phyloP scores from a whole-genome alignment of 768 basidiomycete genomes.

The Rhizopogon rudus region DNA sequence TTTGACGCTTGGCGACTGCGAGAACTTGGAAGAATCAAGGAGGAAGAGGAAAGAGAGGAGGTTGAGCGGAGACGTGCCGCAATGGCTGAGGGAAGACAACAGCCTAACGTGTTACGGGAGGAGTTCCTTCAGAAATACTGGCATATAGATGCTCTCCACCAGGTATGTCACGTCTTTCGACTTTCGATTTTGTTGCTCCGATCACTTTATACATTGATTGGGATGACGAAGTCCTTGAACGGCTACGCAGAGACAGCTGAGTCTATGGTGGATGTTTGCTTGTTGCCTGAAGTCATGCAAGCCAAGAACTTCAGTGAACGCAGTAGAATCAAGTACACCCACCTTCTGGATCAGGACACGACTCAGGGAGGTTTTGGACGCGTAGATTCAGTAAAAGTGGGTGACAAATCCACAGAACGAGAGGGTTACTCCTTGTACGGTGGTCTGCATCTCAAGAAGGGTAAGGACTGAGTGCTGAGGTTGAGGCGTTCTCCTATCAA shows the following conservation, averaged over 20 bases:
- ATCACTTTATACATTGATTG: constrained; percentile 26
- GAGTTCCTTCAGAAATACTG: constrained; percentile 98
- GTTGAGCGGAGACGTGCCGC: constrained; percentile 83
- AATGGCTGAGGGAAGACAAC: constrained; percentile 88
- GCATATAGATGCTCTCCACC: constrained; percentile 99
- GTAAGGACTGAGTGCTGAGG: constrained; percentile 30
- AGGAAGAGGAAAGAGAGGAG: constrained; percentile 93
- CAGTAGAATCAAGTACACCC: constrained; percentile 93
- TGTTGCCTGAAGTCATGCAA: constrained; percentile 95
- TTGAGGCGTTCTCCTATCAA: background rate
- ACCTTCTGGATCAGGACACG: constrained; percentile 93
- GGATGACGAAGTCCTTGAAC: constrained; percentile 84
- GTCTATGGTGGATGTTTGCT: constrained; percentile 80
- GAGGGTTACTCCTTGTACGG: constrained; percentile 92
- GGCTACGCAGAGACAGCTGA: constrained; percentile 88
- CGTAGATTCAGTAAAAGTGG: constrained; percentile 44
- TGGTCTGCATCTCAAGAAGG: constrained; percentile 90
- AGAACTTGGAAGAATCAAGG: constrained; percentile 91
- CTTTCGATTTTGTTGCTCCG: constrained; percentile 3
- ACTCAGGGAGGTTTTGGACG: constrained; percentile 72
- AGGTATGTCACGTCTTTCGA: constrained; percentile 44
- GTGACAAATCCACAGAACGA: constrained; percentile 48
- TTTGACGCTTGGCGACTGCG: constrained; percentile 96
- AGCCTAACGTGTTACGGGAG: constrained; percentile 73
- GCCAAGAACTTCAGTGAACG: constrained; percentile 93